These are phyloP conservation scores for Blastobotrys petasosporus DNA, from an alignment of 1,139 yeast genomes.

Conservation along the genomic window DNA sequence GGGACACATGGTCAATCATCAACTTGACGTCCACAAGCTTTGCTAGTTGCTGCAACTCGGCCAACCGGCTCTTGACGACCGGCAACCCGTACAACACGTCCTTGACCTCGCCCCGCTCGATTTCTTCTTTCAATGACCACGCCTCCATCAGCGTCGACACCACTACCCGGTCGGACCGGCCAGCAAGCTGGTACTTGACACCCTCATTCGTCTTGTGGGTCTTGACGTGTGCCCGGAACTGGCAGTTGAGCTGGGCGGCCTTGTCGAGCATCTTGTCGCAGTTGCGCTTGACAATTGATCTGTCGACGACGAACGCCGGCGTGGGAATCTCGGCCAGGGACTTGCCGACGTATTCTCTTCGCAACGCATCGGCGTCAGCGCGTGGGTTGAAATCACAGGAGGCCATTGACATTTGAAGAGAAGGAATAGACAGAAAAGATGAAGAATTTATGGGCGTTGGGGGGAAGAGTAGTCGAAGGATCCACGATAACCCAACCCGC, in stretches of 20 bases:
- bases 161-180: conserved; percentile 44
- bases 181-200: conserved; percentile 39
- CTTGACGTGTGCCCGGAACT: conserved; percentile 65
- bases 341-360: conserved; percentile 29
- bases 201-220: conserved; percentile 61
- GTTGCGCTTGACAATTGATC: conserved; percentile 20
- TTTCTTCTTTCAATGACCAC: conserved; percentile 46
- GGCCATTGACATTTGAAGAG: too few relatives aligned
- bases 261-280: conserved; percentile 25
- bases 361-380: conserved; percentile 22
- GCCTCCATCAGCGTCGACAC: conserved; percentile 70
- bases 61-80: conserved; percentile 45
- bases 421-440: too few relatives aligned
- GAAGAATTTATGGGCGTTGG: too few relatives aligned
- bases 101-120: conserved; percentile 40
- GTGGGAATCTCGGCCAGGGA: conserved; percentile 33
- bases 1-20: conserved; percentile 58
- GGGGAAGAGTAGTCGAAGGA: too few relatives aligned
- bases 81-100: conserved; percentile 72
- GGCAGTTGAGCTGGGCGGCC: conserved; percentile 47
- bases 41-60: conserved; percentile 44
- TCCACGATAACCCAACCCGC: too few relatives aligned
- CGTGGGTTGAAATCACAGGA: conserved; percentile 19
- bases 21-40: conserved; percentile 34
- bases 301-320: conserved; percentile 35